Conservation (phyloP, 192 early-diverging fungal species). For the Obelidium mucronatum region DNA sequence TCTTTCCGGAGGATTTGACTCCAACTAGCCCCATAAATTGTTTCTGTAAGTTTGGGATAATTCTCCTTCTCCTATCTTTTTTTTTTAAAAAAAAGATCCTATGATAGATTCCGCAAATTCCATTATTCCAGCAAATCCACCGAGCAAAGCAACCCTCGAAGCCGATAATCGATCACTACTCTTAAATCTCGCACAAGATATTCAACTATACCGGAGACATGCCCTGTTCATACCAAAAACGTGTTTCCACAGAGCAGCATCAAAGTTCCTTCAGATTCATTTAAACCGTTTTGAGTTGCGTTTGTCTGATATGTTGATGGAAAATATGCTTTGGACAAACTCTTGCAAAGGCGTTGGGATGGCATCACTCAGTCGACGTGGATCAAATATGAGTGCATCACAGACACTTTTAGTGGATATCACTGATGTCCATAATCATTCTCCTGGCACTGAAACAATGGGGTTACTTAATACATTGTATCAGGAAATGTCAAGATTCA, state of each 20-base stretch:
- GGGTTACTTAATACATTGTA: slow-evolving; percentile 5
- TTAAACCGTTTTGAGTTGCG: slow-evolving; percentile 21
- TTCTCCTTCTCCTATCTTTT: too few relatives aligned
- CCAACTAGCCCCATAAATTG: slow-evolving; percentile 12
- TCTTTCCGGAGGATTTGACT: slow-evolving; percentile 32
- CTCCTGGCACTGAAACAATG: too few relatives aligned
- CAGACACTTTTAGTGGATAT: neutral
- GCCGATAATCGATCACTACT: slow-evolving; percentile 4
- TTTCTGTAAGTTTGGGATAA: slow-evolving; percentile 36
- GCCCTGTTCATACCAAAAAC: slow-evolving; percentile 40
- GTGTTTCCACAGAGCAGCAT: slow-evolving; percentile 30
- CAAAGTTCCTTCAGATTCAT: slow-evolving; percentile 26
- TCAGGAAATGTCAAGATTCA: neutral
- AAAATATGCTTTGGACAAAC: neutral
- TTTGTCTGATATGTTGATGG: neutral
- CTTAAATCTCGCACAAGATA: slow-evolving; percentile 30
- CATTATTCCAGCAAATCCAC: neutral
- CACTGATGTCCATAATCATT: neutral
- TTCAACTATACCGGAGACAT: slow-evolving; percentile 42
- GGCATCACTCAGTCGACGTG: neutral
- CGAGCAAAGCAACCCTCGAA: neutral
- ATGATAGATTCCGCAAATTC: neutral
- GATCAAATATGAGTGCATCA: neutral
- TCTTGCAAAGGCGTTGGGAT: too few relatives aligned
- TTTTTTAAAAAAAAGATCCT: neutral